Conservation (phyloP, 1,284 basidiomycete species). For the Coniophora puteana region DNA sequence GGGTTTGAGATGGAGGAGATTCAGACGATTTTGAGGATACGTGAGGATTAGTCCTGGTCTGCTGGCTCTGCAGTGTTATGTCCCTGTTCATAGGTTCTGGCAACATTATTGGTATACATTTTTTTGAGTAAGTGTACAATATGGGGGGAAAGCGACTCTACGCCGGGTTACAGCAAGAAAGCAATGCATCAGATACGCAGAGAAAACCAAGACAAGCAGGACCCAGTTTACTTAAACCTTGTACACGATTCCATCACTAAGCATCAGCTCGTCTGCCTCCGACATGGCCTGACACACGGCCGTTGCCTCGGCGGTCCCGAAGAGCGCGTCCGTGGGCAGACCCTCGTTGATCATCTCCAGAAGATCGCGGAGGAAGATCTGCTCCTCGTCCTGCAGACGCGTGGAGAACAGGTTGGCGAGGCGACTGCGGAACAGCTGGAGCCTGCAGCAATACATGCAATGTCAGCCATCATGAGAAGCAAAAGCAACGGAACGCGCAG, state of each 20-base stretch:
- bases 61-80: too few species aligned
- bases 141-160: too few species aligned
- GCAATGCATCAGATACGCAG: slow-evolving; percentile 2
- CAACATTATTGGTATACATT: too few species aligned
- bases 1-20: slow-evolving; percentile 22
- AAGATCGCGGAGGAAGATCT: slow-evolving; percentile 67
- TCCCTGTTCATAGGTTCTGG: too few species aligned
- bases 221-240: slow-evolving; percentile 43
- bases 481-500: slow-evolving; percentile 1
- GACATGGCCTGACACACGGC: slow-evolving; percentile 77
- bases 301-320: slow-evolving; percentile 79
- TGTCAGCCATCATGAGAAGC: not conserved
- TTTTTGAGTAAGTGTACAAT: too few species aligned
- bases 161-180: not conserved
- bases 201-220: slow-evolving; percentile 1
- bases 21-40: slow-evolving; percentile 22
- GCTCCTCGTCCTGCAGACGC: slow-evolving; percentile 71
- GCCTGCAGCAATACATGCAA: slow-evolving; percentile 34
- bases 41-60: slow-evolving; percentile 23
- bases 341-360: slow-evolving; percentile 81
- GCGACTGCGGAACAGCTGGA: slow-evolving; percentile 75
- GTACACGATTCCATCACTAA: slow-evolving; percentile 78
- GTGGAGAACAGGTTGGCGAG: slow-evolving; percentile 71
- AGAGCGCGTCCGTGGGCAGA: slow-evolving; percentile 64
- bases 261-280: slow-evolving; percentile 84